phyloP scores from a whole-genome alignment of 192 early-diverging fungal genomes.

The Mortierella hygrophila region DNA sequence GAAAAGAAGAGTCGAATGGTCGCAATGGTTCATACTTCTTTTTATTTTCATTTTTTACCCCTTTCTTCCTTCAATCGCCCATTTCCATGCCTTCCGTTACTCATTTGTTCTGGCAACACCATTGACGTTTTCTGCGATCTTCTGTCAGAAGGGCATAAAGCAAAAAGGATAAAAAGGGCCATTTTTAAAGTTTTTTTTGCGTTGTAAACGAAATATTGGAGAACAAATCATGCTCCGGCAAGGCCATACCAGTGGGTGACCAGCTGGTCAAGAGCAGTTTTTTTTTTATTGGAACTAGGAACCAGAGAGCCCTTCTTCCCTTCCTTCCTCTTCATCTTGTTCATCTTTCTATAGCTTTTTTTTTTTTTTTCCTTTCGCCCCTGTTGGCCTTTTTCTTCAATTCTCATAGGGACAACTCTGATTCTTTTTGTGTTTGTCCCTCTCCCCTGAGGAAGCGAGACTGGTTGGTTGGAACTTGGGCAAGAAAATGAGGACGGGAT shows the following conservation, averaged over 20 bases:
- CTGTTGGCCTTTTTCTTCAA: background rate
- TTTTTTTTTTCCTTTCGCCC: background rate
- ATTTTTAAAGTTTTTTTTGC: conserved; percentile 13
- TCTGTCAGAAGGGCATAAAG: background rate
- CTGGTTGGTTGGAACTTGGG: background rate
- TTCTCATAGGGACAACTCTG: conserved; percentile 4
- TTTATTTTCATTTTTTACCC: background rate
- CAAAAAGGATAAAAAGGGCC: background rate
- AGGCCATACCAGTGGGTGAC: conserved; percentile 8
- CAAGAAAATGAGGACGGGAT: background rate
- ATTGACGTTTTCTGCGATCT: background rate
- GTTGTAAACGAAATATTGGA: conserved; percentile 22
- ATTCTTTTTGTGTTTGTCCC: background rate
- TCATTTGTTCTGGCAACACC: background rate
- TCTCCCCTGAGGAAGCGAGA: background rate
- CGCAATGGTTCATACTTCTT: background rate
- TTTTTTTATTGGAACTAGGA: conserved; percentile 11
- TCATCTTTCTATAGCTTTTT: background rate
- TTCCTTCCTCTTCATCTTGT: background rate
- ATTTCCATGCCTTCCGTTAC: background rate
- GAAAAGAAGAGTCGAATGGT: background rate
- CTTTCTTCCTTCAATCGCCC: background rate
- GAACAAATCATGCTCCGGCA: conserved; percentile 41
- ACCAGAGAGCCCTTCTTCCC: conserved; percentile 15
- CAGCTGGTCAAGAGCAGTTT: conserved; percentile 10